These are phyloP conservation scores for Pseudogymnoascus sp. DNA, from an alignment of 2,329 filamentous ascomycete species.

Conservation along the genomic window DNA sequence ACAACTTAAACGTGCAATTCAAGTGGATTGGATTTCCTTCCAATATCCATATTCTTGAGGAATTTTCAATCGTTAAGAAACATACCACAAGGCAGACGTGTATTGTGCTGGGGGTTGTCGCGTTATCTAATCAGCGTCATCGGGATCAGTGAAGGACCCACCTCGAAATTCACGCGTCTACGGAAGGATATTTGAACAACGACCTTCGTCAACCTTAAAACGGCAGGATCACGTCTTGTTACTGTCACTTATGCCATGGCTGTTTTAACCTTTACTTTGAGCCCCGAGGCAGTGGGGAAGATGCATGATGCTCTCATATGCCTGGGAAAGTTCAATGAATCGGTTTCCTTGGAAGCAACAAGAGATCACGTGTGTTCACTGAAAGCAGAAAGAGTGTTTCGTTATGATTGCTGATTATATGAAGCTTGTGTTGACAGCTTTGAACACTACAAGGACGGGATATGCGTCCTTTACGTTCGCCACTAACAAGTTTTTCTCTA, in stretches of 20 bases:
- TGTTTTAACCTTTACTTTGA: constrained; percentile 64
- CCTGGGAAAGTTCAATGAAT: constrained; percentile 71
- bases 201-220: background rate
- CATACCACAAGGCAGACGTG: background rate
- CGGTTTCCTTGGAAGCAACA: constrained; percentile 65
- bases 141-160: background rate
- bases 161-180: background rate
- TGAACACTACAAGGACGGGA: constrained; percentile 74
- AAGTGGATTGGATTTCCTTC: background rate
- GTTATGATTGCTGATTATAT: constrained; percentile 7
- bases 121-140: background rate
- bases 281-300: constrained; percentile 60
- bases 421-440: constrained; percentile 62
- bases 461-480: constrained; percentile 66
- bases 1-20: background rate
- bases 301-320: constrained; percentile 68
- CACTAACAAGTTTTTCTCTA: constrained; percentile 60
- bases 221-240: background rate
- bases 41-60: background rate
- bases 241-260: constrained; percentile 37
- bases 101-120: background rate
- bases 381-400: constrained; percentile 21
- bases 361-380: constrained; percentile 49
- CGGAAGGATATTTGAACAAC: background rate
- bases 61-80: background rate